Base-by-base conservation (phyloP, 163 green algal genomes). In the Scenedesmus sp. region DNA sequence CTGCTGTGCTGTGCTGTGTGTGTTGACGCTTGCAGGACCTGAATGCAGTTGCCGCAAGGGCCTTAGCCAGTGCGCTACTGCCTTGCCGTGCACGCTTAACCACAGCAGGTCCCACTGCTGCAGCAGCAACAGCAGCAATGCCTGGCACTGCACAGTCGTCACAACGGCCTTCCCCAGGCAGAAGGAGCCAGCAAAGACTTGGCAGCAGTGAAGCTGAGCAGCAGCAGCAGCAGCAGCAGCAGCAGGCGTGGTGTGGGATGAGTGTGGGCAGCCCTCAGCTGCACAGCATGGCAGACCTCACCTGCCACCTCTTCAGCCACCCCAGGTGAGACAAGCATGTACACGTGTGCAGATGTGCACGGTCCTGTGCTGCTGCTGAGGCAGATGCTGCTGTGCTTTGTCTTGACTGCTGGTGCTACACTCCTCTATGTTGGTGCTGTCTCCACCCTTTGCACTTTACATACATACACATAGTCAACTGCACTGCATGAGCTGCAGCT, bases 11-110 rank as follows among this genome's bases (percentile, higher is more conserved):
- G 54, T 89, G 60, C 18, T 89, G 9, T 90, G 60, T 12, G 16
- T 89, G 84, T 12, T 46, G 34, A 46, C 55, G 13, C 13, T 79
- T 92, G 92, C 94, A 97, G 91, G 95, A 99, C 88, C 94, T 99
- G 73, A 99, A 99, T 82, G 82, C 73, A 8, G 95, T 98, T n/a
- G 96, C 96, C 9, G 94, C 95, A 2, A 88, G 86, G 54, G 92
- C 92, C 2, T 77, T 98, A 79, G 94, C 95, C 0, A 91, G 92
- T 3, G 52, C 94, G 15, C 89, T 98, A 67, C 91, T 98, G 77
- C 96, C 96, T 81, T 34, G 74, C 88, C 18, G 56, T 60, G 46
- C 59, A 13, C 70, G 74, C 55, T 46, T 7, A 13, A 34, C 70
- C 82, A 26, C 73, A 15, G 56, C 74, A 55, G 46, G 12, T 52